Evolutionary conservation across 306 rosid genomes (phyloP).

Genomic region (Amphicarpaea edgeworthii): DNA sequence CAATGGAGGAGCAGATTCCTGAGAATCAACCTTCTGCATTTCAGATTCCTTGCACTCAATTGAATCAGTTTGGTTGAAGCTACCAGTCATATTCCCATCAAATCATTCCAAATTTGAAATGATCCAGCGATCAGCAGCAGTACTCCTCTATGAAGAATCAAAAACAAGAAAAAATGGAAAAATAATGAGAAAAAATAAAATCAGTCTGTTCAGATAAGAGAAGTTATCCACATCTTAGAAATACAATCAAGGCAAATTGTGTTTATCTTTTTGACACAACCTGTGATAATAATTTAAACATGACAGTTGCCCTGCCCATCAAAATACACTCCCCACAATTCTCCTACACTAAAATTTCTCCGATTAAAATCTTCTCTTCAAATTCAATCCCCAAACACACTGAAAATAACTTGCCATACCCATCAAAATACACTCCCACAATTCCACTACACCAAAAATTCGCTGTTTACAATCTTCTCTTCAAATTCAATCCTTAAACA

Average conservation of each 20-base stretch:
- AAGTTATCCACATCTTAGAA: background rate
- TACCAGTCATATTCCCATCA: conserved; percentile 27
- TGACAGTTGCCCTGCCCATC: conserved; percentile 7
- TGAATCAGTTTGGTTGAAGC: conserved; percentile 14
- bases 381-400: conserved; percentile 17
- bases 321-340: background rate
- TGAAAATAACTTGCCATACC: conserved; percentile 13
- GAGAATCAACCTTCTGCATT: conserved; percentile 5
- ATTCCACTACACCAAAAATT: background rate
- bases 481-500: conserved; percentile 16
- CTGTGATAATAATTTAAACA: conserved; percentile 19
- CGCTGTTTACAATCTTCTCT: background rate
- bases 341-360: background rate
- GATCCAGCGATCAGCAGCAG: conserved; percentile 16
- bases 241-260: conserved; percentile 1
- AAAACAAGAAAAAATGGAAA: background rate
- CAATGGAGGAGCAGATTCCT: conserved; percentile 39
- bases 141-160: conserved; percentile 15
- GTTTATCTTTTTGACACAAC: background rate
- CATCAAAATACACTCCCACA: conserved; percentile 3
- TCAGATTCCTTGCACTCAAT: conserved; percentile 35
- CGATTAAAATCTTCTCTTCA: background rate
- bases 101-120: conserved; percentile 12
- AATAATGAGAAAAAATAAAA: background rate
- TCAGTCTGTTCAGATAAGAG: conserved; percentile 4